These are phyloP conservation scores for Phytophthora boehmeriae DNA, from an alignment of 352 stramenopile genomes.

Conservation along the genomic window DNA sequence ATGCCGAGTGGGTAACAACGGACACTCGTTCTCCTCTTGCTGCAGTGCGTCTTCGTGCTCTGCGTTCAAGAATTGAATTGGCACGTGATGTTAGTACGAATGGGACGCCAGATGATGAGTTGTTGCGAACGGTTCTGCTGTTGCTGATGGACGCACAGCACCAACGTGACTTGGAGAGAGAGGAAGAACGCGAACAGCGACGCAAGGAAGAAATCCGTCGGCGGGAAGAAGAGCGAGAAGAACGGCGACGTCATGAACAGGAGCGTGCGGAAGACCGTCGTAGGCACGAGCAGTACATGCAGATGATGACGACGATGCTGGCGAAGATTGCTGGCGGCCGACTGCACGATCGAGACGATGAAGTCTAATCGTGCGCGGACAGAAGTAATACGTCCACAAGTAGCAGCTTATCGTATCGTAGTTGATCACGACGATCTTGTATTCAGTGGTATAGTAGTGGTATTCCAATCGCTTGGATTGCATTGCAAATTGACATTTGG, in stretches of 20 bases:
- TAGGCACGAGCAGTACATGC: constrained; percentile 40
- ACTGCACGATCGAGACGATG: constrained; percentile 21
- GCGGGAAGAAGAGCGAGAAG: constrained; percentile 35
- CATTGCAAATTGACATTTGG: background rate
- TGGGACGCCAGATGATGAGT: constrained; percentile 11
- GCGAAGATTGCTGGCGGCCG: constrained; percentile 33
- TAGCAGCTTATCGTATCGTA: background rate
- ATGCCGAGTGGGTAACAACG: constrained; percentile 30
- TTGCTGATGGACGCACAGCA: constrained; percentile 40
- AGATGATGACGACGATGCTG: constrained; percentile 38
- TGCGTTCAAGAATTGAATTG: constrained; percentile 26
- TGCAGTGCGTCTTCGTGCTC: constrained; percentile 21
- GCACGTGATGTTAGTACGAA: background rate
- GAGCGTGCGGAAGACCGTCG: constrained; percentile 35
- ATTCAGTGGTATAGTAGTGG: no score
- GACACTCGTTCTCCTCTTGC: constrained; percentile 32
- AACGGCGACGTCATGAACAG: constrained; percentile 30
- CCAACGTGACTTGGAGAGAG: constrained; percentile 34
- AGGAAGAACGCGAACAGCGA: constrained; percentile 34
- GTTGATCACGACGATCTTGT: no score
- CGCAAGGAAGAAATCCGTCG: constrained; percentile 32
- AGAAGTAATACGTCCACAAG: background rate
- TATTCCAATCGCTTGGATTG: no score
- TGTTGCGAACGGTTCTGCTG: constrained; percentile 37
- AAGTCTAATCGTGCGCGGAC: constrained; percentile 23